Evolutionary conservation across 148 eudicot species (phyloP).

Genomic region (Camellia granthamiana): DNA sequence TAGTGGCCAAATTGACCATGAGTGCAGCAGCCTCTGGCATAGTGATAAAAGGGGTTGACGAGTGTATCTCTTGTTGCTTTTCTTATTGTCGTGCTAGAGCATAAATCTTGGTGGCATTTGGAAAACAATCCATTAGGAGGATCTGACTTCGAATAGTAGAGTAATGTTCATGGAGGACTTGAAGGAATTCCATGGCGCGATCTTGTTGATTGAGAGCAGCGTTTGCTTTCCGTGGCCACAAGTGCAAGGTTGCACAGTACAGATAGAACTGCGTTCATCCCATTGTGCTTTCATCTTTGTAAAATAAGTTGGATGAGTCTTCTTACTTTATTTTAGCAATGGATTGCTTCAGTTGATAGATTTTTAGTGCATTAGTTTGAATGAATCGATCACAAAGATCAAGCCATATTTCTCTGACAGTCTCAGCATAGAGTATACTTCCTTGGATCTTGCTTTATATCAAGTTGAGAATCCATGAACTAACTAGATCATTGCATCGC

Average conservation of each 20-base stretch:
- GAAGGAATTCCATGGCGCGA: conserved; percentile 9
- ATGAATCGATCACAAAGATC: neutral
- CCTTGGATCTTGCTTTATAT: neutral
- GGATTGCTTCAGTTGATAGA: neutral
- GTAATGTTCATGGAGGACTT: conserved; percentile 2
- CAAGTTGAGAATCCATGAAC: neutral
- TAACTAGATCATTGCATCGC: neutral
- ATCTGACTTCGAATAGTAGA: conserved; percentile 3
- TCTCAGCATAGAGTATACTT: neutral
- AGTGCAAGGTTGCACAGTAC: neutral
- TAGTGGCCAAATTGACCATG: neutral
- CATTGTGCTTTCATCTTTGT: conserved; percentile 2
- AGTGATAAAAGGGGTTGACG: neutral
- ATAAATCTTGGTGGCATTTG: neutral
- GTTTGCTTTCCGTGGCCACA: neutral
- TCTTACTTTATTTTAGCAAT: neutral
- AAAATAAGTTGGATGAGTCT: neutral
- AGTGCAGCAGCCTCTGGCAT: neutral
- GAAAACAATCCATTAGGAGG: neutral
- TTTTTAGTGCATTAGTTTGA: neutral
- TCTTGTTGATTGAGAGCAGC: neutral
- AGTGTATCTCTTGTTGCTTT: neutral
- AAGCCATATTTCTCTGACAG: neutral
- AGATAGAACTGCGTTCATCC: neutral
- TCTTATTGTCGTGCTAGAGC: neutral